phyloP scores from a whole-genome alignment of 192 early-diverging fungal genomes.

The Phlyctochytrium planicorne region DNA sequence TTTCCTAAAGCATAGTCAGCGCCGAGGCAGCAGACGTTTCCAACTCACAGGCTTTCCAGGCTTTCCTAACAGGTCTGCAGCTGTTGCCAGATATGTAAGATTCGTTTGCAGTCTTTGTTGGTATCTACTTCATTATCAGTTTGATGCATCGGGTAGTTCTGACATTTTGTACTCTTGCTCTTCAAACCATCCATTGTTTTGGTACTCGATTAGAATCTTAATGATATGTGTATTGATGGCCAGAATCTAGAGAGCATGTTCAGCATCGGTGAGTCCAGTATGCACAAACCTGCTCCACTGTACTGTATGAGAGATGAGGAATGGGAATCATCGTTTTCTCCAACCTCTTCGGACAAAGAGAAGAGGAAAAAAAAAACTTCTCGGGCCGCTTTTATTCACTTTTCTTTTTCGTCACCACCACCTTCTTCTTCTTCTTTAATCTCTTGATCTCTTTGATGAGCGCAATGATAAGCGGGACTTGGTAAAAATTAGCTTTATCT shows the following conservation, averaged over 20 bases:
- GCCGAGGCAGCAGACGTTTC: neutral
- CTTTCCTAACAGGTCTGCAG: conserved; percentile 50
- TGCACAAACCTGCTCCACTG: conserved; percentile 19
- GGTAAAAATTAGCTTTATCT: neutral
- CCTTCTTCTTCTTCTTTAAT: neutral
- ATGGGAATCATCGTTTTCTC: conserved; percentile 6
- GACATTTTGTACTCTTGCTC: conserved; percentile 22
- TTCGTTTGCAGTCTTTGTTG: conserved; percentile 66
- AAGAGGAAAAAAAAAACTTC: too few relatives aligned
- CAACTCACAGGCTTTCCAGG: conserved; percentile 7
- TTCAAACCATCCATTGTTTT: conserved; percentile 57
- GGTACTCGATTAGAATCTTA: conserved; percentile 57
- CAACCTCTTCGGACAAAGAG: neutral
- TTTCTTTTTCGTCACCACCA: neutral
- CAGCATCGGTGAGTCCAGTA: too few relatives aligned
- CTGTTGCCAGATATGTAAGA: conserved; percentile 60
- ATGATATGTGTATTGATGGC: conserved; percentile 64
- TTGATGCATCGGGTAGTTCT: neutral
- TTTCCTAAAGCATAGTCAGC: conserved; percentile 15
- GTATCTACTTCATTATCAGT: conserved; percentile 29
- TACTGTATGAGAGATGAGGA: conserved; percentile 23
- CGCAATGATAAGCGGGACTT: neutral
- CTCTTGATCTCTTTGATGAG: conserved; percentile 1
- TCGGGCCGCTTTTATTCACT: too few relatives aligned
- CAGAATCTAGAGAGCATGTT: conserved; percentile 44